phyloP scores from a whole-genome alignment of 495 filamentous ascomycete species.

The Neurospora sp. region DNA sequence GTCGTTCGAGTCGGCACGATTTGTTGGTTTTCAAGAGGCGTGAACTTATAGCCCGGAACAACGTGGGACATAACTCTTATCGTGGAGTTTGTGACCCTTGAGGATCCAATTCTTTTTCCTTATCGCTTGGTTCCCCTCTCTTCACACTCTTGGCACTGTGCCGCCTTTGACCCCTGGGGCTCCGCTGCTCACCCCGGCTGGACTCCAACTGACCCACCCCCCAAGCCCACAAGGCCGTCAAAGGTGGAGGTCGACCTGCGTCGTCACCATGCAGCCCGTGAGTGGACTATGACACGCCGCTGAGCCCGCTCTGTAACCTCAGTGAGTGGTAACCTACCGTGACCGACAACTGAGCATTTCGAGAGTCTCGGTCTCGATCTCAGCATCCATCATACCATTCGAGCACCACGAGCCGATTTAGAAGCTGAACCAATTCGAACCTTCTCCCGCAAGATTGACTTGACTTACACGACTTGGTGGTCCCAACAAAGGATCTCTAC shows the following conservation, averaged over 20 bases:
- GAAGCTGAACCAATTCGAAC: background rate
- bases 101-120: background rate
- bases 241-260: constrained; percentile 1
- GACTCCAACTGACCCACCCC: background rate
- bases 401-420: background rate
- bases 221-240: background rate
- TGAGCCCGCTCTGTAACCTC: background rate
- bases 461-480: background rate
- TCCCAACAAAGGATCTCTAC: background rate
- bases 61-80: background rate
- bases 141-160: background rate
- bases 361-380: background rate
- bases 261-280: constrained; percentile 11
- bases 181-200: background rate
- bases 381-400: background rate
- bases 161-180: background rate
- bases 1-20: background rate
- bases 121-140: background rate
- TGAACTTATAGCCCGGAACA: background rate
- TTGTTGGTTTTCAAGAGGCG: background rate
- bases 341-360: background rate
- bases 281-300: background rate
- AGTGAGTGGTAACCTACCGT: background rate
- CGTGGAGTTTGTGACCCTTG: background rate
- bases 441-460: background rate